phyloP scores from a whole-genome alignment of 176 grass and related monocot species.

The Musa acuminata region DNA sequence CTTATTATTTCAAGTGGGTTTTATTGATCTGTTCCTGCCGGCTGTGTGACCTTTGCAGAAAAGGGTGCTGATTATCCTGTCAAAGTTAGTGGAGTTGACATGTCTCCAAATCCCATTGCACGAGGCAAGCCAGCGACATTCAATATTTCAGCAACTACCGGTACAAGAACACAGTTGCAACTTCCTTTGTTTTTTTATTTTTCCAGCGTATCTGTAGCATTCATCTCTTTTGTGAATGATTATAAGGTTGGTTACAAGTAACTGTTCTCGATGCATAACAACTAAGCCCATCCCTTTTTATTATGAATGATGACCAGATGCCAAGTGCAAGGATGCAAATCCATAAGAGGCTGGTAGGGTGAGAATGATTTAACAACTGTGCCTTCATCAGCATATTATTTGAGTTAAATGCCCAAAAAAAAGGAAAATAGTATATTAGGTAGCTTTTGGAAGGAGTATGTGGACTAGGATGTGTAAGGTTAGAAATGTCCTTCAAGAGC shows the following conservation, averaged over 20 bases:
- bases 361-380: too few relatives aligned
- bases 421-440: too few relatives aligned
- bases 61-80: constrained; percentile 57
- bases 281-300: too few relatives aligned
- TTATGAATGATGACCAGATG: too few relatives aligned
- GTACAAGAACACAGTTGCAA: constrained; percentile 26
- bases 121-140: constrained; percentile 50
- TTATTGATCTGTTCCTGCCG: neutral
- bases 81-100: constrained; percentile 70
- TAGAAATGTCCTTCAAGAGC: too few relatives aligned
- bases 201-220: neutral
- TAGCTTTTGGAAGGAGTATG: too few relatives aligned
- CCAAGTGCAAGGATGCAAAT: too few relatives aligned
- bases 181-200: neutral
- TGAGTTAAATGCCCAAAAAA: too few relatives aligned
- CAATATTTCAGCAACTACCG: constrained; percentile 67
- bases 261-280: neutral
- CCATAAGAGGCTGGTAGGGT: too few relatives aligned
- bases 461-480: too few relatives aligned
- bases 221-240: neutral
- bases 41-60: constrained; percentile 28
- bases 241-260: neutral
- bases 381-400: too few relatives aligned
- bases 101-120: constrained; percentile 56
- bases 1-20: neutral